Base-by-base conservation (phyloP, 768 basidiomycete genomes). In the Suillus luteus region DNA sequence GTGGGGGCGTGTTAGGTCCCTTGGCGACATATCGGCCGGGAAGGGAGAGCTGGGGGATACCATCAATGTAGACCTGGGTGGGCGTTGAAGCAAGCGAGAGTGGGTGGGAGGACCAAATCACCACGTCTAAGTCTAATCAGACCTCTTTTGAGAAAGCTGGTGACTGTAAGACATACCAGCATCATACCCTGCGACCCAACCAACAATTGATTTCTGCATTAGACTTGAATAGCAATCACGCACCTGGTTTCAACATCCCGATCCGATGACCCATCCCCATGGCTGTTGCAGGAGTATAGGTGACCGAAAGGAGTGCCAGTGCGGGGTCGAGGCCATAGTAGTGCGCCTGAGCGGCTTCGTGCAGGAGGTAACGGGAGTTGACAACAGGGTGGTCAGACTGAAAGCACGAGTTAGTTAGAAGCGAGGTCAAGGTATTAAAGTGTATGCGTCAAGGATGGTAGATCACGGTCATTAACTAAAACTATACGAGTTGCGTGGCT, bases 11-110 rank as follows among this genome's bases (percentile, higher is more conserved):
- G 14, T 72, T 62, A 10, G 67, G 62, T 1, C 83, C 82, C 65
- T 78, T 73, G 3, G 72, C 72, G 0, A 74, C 72, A 63, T 81
- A 78, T 6, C 76, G 69, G 15, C 38, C 9, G 22, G 81, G 81
- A 19, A 77, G 73, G 54, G 80, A 79, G 58, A 91, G 80, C 69
- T 96, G 94, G 6, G 86, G 72, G 63, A 93, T 86, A 1, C 94
- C 95, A 73, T 97, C 95, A 67, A 96, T 91, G 81, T 88, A 96
- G 33, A 92, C 86, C 62, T 88, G 86, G 17, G 78, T 71, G 0
- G 92, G 93, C 0, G 90, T 92, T 3, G 92, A 89, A 60, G 89
- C 91, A 27, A 92, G 77, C 33, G 81, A 81, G 35, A 94, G 80
- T 1, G 93, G 93, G 75, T 92, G 89, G 3, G 85, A 86, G 69